A percentile compares a stretch with the other conserved stretches of the same genome.
Evolutionary conservation across 805 yeast genomes (phyloP).

Genomic region (Maudiozyma turicensis): DNA sequence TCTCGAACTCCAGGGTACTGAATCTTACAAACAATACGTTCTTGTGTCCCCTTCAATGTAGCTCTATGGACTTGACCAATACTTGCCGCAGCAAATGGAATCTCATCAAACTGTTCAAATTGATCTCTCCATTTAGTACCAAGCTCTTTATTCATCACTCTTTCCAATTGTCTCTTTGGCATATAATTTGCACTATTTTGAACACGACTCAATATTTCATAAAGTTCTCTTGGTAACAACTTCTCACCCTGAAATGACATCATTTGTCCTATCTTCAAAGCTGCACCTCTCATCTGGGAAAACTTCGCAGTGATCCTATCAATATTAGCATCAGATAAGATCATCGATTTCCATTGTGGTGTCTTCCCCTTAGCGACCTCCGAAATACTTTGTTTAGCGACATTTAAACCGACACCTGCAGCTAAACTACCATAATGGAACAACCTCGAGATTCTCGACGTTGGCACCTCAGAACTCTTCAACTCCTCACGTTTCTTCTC

Average conservation of each 20-base stretch:
- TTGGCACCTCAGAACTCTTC: constrained; percentile 59
- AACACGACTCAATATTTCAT: constrained; percentile 67
- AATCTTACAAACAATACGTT: constrained; percentile 83
- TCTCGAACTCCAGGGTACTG: constrained; percentile 96
- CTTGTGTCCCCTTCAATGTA: constrained; percentile 44
- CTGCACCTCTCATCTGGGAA: constrained; percentile 97
- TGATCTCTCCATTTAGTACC: constrained; percentile 69
- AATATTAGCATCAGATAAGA: constrained; percentile 73
- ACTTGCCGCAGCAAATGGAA: constrained; percentile 95
- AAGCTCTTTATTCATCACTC: constrained; percentile 59
- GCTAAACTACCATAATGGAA: constrained; percentile 91
- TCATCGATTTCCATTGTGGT: constrained; percentile 44
- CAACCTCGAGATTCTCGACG: constrained; percentile 75
- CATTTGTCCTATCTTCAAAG: constrained; percentile 94
- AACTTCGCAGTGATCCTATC: constrained; percentile 82
- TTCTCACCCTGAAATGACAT: constrained; percentile 87
- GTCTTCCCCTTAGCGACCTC: constrained; percentile 49
- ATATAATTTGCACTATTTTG: constrained; percentile 94
- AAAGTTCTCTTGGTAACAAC: constrained; percentile 76
- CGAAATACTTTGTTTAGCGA: constrained; percentile 65
- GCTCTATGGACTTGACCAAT: constrained; percentile 96
- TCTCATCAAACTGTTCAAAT: constrained; percentile 68
- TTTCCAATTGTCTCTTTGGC: constrained; percentile 86
- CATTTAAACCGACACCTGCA: constrained; percentile 81
- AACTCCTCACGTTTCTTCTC: neutral